Percentiles rank a stretch among this genome's conserved stretches.
phyloP scores from a whole-genome alignment of 2,329 filamentous ascomycete species.

The Orbilia ellipsospora region DNA sequence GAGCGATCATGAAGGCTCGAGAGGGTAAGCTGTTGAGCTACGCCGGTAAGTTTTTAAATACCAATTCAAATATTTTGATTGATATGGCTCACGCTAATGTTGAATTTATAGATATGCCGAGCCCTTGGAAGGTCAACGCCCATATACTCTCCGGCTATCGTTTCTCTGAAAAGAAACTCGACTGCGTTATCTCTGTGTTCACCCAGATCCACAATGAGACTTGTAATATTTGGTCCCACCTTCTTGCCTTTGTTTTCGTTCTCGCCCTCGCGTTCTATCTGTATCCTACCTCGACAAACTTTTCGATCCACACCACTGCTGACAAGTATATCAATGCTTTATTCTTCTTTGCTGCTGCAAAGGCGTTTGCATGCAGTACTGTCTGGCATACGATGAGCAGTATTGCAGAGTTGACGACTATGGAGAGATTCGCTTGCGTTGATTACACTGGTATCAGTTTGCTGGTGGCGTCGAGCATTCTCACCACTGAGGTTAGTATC shows the following conservation, averaged over 20 bases:
- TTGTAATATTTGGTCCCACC: constrained; percentile 98
- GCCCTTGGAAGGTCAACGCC: constrained; percentile 93
- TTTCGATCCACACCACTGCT: constrained; percentile 83
- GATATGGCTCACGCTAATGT: not conserved
- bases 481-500: constrained; percentile 78
- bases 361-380: constrained; percentile 92
- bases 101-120: constrained; percentile 73
- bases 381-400: constrained; percentile 99
- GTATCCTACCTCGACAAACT: constrained; percentile 88
- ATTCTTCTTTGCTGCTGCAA: constrained; percentile 95
- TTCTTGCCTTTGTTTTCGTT: constrained; percentile 87
- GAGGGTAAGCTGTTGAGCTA: constrained; percentile 87
- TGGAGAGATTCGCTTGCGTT: constrained; percentile 96
- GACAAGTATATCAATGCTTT: constrained; percentile 91
- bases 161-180: constrained; percentile 89
- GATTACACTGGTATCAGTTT: constrained; percentile 98
- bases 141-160: constrained; percentile 93
- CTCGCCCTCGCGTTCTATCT: constrained; percentile 93
- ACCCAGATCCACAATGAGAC: constrained; percentile 83
- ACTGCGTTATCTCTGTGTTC: constrained; percentile 86
- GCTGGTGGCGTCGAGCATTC: constrained; percentile 93
- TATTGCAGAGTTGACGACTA: constrained; percentile 86
- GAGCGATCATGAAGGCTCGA: constrained; percentile 78
- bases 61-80: not conserved
- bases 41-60: constrained; percentile 64